Conservation (phyloP, 164 flowering plant genomes). For the Vitis riparia region DNA sequence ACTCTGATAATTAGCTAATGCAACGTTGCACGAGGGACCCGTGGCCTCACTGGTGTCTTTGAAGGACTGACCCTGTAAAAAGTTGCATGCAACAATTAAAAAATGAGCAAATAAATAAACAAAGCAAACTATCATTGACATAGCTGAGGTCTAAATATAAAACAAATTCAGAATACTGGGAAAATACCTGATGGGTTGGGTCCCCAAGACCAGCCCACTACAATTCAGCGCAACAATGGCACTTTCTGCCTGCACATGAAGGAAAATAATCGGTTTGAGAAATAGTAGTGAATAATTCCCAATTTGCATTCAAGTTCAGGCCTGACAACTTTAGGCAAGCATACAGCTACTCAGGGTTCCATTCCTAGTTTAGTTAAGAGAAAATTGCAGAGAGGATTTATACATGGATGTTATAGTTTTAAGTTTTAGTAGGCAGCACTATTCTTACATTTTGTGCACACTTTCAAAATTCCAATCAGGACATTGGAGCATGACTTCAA, state of each 20-base stretch:
- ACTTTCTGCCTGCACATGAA: constrained; percentile 59
- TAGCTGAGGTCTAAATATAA: background rate
- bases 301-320: no score
- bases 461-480: no score
- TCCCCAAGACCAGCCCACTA: constrained; percentile 59
- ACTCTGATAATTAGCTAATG: constrained; percentile 6
- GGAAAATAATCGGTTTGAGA: background rate
- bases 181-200: constrained; percentile 57
- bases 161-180: background rate
- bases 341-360: no score
- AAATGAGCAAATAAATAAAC: background rate
- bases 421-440: no score
- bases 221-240: constrained; percentile 61
- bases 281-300: no score
- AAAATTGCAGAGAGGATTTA: no score
- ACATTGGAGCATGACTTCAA: no score
- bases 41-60: constrained; percentile 71
- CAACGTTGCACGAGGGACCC: constrained; percentile 36
- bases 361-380: no score
- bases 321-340: no score
- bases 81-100: background rate
- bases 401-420: no score
- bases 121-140: background rate
- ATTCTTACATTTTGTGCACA: no score
- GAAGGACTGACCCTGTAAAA: constrained; percentile 69